These are phyloP conservation scores for Babesia gibsoni DNA, from an alignment of 169 alveolate species.

Conservation along the genomic window DNA sequence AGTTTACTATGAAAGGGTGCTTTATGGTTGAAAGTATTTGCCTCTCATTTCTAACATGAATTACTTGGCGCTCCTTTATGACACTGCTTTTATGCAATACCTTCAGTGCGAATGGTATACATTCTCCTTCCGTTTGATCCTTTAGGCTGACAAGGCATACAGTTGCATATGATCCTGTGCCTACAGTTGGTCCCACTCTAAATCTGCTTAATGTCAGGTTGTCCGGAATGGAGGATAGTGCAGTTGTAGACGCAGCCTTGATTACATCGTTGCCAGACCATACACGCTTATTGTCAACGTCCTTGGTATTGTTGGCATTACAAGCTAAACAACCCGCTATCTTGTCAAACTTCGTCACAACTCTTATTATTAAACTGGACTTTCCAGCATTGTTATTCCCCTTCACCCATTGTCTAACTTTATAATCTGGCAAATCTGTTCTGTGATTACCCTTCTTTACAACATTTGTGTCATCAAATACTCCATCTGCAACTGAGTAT, in stretches of 20 bases:
- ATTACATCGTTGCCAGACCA: background rate
- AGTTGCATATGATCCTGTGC: conserved; percentile 66
- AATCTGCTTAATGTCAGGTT: conserved; percentile 11
- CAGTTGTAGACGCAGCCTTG: background rate
- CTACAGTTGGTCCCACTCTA: conserved; percentile 57
- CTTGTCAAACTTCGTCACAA: background rate
- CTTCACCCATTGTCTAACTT: background rate
- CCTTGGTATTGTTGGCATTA: background rate
- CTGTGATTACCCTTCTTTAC: background rate
- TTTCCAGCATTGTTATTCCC: background rate
- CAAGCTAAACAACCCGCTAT: conserved; percentile 12
- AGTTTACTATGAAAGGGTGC: conserved; percentile 78
- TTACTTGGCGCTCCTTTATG: conserved; percentile 61
- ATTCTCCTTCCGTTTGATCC: background rate
- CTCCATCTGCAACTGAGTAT: conserved; percentile 11
- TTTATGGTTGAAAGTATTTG: conserved; percentile 58
- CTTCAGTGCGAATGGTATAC: conserved; percentile 62
- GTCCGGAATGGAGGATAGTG: background rate
- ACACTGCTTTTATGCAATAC: conserved; percentile 69
- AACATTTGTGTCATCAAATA: background rate
- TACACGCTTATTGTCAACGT: background rate
- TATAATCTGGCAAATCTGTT: background rate
- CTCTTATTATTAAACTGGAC: background rate
- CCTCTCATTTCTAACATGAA: conserved; percentile 68
- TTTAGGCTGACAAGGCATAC: conserved; percentile 51